phyloP scores from a whole-genome alignment of 2,329 filamentous ascomycete genomes.

The Sporothrix mexicana region DNA sequence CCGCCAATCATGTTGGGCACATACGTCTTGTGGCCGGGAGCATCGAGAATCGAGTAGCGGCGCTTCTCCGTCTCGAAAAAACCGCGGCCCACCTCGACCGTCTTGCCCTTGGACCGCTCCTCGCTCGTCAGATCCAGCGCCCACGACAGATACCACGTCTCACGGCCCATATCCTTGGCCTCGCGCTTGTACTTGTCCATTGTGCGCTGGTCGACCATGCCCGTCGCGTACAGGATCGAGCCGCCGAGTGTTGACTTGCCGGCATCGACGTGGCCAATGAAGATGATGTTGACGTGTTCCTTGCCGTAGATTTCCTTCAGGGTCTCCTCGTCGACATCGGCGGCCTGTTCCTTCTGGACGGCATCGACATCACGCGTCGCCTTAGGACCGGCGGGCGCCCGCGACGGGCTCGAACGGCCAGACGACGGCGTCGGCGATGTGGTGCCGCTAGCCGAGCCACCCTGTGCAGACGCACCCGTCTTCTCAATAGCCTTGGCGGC shows the following conservation, averaged over 20 bases:
- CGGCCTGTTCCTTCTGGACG: slow-evolving; percentile 80
- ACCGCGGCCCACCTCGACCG: slow-evolving; percentile 92
- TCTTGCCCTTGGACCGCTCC: slow-evolving; percentile 95
- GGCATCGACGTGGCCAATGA: slow-evolving; percentile 95
- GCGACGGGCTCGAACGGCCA: slow-evolving; percentile 80
- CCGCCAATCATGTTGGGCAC: slow-evolving; percentile 97
- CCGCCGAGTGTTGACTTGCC: slow-evolving; percentile 97
- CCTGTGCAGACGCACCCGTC: slow-evolving; percentile 69
- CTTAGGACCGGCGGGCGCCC: slow-evolving; percentile 54
- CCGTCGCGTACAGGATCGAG: slow-evolving; percentile 88
- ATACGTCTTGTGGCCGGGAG: slow-evolving; percentile 96
- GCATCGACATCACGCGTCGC: slow-evolving; percentile 74
- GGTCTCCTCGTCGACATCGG: slow-evolving; percentile 73
- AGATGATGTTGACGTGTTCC: slow-evolving; percentile 91
- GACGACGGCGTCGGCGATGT: slow-evolving; percentile 83
- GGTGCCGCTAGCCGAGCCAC: slow-evolving; percentile 67
- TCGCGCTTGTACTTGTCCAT: slow-evolving; percentile 98
- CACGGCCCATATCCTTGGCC: slow-evolving; percentile 92
- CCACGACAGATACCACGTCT: slow-evolving; percentile 99
- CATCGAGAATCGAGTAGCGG: slow-evolving; percentile 94
- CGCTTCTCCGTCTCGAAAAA: slow-evolving; percentile 98
- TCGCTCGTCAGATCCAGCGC: slow-evolving; percentile 96
- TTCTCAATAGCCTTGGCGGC: slow-evolving; percentile 92
- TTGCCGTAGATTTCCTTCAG: slow-evolving; percentile 97
- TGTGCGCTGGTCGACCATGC: slow-evolving; percentile 99